A percentile compares a stretch with the other conserved stretches of the same genome.
These are phyloP conservation scores for Hymenochaete sp. DNA, from an alignment of 1,284 basidiomycete genomes.

Conservation along the genomic window DNA sequence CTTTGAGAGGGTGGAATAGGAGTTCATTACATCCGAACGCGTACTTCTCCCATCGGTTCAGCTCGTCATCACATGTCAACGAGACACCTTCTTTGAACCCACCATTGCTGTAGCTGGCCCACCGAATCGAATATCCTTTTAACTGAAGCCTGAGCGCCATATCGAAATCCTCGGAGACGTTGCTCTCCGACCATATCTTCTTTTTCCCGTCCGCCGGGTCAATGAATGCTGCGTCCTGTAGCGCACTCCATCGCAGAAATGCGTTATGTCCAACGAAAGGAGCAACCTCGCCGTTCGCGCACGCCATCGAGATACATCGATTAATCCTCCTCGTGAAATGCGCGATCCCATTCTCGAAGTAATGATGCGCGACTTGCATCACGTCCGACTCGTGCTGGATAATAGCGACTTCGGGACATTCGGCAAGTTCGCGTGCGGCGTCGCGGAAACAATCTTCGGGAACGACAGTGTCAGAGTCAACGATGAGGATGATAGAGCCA, in stretches of 20 bases:
- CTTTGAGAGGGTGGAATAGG: conserved; percentile 65
- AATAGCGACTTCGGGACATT: conserved; percentile 73
- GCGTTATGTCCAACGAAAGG: conserved; percentile 88
- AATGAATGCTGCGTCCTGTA: conserved; percentile 71
- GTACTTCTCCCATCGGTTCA: conserved; percentile 85
- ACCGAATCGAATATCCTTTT: conserved; percentile 68
- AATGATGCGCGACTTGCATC: conserved; percentile 80
- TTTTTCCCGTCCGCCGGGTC: conserved; percentile 54
- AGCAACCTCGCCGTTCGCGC: conserved; percentile 72
- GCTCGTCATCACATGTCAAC: conserved; percentile 68
- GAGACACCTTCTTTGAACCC: conserved; percentile 87
- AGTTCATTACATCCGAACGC: conserved; percentile 71
- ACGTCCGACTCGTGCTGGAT: conserved; percentile 81
- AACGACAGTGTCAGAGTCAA: conserved; percentile 81
- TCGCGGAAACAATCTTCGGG: conserved; percentile 82
- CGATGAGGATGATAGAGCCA: conserved; percentile 60
- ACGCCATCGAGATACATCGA: conserved; percentile 65
- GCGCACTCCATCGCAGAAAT: conserved; percentile 76
- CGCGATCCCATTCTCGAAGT: conserved; percentile 81
- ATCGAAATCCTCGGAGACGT: conserved; percentile 81
- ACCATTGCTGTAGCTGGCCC: conserved; percentile 75
- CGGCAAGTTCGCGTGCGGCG: conserved; percentile 71
- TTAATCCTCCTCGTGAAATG: conserved; percentile 79
- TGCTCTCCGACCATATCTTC: conserved; percentile 79
- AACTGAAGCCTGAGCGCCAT: conserved; percentile 60